phyloP scores from a whole-genome alignment of 768 basidiomycete species.

The Pilatotrama ljubarskyi region DNA sequence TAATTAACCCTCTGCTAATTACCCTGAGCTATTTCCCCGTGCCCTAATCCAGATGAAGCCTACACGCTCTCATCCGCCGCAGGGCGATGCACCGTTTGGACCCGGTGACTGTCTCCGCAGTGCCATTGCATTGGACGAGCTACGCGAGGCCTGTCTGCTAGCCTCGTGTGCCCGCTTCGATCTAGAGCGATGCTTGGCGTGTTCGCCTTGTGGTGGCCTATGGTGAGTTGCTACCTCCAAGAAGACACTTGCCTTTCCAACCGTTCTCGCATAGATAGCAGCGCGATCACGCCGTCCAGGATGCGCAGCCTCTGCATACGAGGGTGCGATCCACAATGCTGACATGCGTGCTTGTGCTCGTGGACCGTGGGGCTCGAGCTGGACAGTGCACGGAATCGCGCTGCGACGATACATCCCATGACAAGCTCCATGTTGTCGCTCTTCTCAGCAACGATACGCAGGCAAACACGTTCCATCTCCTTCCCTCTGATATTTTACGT shows the following conservation, averaged over 20 bases:
- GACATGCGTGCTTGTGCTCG: neutral
- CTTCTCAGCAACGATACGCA: neutral
- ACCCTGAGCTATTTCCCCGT: neutral
- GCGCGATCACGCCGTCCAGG: neutral
- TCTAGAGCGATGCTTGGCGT: neutral
- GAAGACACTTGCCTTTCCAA: neutral
- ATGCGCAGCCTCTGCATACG: too few relatives aligned
- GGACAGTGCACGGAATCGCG: neutral
- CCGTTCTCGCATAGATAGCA: neutral
- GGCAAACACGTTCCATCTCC: neutral
- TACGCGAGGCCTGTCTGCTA: conserved; percentile 4
- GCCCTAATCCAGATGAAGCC: neutral
- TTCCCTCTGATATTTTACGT: neutral
- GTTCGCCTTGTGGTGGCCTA: neutral
- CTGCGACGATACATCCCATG: neutral
- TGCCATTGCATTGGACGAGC: neutral
- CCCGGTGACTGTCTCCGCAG: conserved; percentile 5
- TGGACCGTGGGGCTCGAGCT: neutral
- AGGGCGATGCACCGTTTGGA: neutral
- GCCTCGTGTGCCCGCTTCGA: conserved; percentile 9
- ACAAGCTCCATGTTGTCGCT: neutral
- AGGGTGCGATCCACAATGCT: too few relatives aligned
- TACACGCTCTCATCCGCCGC: neutral
- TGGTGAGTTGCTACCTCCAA: conserved; percentile 1
- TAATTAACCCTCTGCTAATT: too few relatives aligned